Base-by-base conservation (phyloP, 352 stramenopile genomes). In the Blastocystis sp. region DNA sequence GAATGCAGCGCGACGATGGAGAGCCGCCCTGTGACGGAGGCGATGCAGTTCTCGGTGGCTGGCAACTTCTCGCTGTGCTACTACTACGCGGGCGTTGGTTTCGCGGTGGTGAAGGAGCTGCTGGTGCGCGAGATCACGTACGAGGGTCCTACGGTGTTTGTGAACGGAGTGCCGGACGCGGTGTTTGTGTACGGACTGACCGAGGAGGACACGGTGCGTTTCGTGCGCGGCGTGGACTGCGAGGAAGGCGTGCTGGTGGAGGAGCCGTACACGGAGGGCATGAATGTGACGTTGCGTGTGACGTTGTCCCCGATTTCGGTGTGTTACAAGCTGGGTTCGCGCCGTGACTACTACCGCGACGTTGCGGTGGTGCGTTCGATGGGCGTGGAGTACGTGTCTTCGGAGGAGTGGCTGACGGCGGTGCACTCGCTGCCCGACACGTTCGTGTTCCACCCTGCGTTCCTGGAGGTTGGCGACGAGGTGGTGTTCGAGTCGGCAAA, bases 301-400 rank as follows among this genome's bases (percentile, higher is more conserved):
- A 65, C n/a, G 7, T 81, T 63, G 8, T 21, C 46, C 21, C 27
- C 32, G 36, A 61, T 81, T 38, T 81, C 69, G 49, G 69, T 81
- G 69, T 81, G 69, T 29, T 81, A 81, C 69, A 61, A 51, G 48
- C 21, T 81, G n/a, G 29, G 14, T 24, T 29, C 46, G 14, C 69
- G 69, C 29, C 16, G 9, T 3, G 69, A 81, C 27, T 64, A 49
- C 46, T 42, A 63, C 29, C 32, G 69, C 32, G 69, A 63, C 34
- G 42, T 57, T 29, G 53, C 48, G 18, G 9, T 36, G 53, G 29
- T 81, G 4, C 29, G 40, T 14, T 59, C 48, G 27, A 46, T 64
- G 32, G 69, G 69, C 42, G 69, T 81, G 46, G 46, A 64, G 42
- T 81, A 65, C 53, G 56, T 81, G n/a, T 81, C 69, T 3, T 81